A percentile compares a stretch with the other conserved stretches of the same genome.
These are phyloP conservation scores for Aulographum hederae DNA, from an alignment of 2,329 filamentous ascomycete species.

Conservation along the genomic window DNA sequence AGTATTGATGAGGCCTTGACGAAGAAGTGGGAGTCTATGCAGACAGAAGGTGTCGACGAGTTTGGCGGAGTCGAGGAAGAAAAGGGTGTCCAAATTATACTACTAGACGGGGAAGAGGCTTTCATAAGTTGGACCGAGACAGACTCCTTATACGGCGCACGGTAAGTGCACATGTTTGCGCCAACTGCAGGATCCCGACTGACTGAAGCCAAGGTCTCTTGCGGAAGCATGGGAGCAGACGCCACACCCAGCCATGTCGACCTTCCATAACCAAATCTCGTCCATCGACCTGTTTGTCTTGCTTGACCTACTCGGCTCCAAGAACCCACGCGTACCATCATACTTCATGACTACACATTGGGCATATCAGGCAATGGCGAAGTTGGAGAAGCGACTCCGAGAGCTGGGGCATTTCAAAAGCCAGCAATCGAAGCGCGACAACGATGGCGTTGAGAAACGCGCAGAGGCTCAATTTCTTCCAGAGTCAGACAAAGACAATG, in stretches of 20 bases:
- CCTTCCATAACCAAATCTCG: conserved; percentile 45
- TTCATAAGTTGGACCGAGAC: conserved; percentile 61
- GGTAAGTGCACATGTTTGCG: conserved; percentile 27
- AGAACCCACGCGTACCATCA: conserved; percentile 54
- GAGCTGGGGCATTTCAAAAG: conserved; percentile 48
- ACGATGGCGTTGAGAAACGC: conserved; percentile 8
- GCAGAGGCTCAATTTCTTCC: conserved; percentile 39
- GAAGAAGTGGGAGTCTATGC: conserved; percentile 63
- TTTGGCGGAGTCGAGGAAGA: conserved; percentile 46
- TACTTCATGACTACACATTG: conserved; percentile 86
- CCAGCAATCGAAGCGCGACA: conserved; percentile 1
- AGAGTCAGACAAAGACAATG: conserved; percentile 41
- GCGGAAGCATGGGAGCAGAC: conserved; percentile 65
- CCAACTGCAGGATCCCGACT: conserved; percentile 1
- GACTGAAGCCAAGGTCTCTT: conserved; percentile 32
- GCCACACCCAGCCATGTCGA: conserved; percentile 51
- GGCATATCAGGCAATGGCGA: conserved; percentile 67
- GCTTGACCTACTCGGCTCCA: conserved; percentile 68
- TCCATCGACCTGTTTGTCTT: conserved; percentile 26
- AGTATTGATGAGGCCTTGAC: conserved; percentile 65
- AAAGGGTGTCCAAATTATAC: conserved; percentile 70
- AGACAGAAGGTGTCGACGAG: conserved; percentile 34
- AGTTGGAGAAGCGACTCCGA: conserved; percentile 57
- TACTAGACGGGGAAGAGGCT: conserved; percentile 89
- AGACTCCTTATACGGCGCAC: conserved; percentile 78